A percentile compares a stretch with the other conserved stretches of the same genome.
These are phyloP conservation scores for Coniochaeta sp. DNA, from an alignment of 2,329 filamentous ascomycete species.

Conservation along the genomic window DNA sequence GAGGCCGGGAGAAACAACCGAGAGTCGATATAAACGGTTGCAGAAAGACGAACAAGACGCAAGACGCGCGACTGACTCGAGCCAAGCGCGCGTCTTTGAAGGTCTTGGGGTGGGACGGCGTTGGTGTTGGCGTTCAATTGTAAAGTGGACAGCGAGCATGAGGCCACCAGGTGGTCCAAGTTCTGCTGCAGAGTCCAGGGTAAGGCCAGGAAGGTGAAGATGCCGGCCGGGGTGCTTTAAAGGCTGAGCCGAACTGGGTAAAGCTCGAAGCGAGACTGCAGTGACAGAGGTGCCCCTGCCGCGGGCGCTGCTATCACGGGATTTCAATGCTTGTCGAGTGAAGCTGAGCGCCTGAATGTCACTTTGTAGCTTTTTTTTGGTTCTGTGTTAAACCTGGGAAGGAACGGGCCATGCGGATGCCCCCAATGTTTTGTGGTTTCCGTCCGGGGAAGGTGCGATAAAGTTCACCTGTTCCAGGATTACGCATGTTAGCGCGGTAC, in stretches of 20 bases:
- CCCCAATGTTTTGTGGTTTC: neutral
- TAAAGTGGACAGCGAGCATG: neutral
- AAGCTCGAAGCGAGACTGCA: neutral
- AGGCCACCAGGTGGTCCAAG: conserved; percentile 4
- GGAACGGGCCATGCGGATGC: neutral
- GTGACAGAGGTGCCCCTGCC: neutral
- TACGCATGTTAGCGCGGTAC: too few relatives aligned
- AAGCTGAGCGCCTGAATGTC: neutral
- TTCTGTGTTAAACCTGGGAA: neutral
- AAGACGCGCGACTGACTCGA: conserved; percentile 18
- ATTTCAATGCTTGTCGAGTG: neutral
- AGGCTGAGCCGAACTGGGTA: neutral
- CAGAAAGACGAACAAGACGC: conserved; percentile 6
- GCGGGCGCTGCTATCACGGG: neutral
- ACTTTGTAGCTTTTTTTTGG: neutral
- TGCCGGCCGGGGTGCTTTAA: neutral
- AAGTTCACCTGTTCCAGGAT: too few relatives aligned
- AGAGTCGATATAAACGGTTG: conserved; percentile 8
- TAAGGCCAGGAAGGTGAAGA: neutral
- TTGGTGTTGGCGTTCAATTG: neutral
- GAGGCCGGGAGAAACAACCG: conserved; percentile 13
- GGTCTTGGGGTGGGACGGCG: conserved; percentile 5
- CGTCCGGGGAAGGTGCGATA: neutral
- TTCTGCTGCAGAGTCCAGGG: neutral
- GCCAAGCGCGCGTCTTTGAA: conserved; percentile 29